Conservation (phyloP, 1,284 basidiomycete species). For the Mycosarcoma mackinlayi region DNA sequence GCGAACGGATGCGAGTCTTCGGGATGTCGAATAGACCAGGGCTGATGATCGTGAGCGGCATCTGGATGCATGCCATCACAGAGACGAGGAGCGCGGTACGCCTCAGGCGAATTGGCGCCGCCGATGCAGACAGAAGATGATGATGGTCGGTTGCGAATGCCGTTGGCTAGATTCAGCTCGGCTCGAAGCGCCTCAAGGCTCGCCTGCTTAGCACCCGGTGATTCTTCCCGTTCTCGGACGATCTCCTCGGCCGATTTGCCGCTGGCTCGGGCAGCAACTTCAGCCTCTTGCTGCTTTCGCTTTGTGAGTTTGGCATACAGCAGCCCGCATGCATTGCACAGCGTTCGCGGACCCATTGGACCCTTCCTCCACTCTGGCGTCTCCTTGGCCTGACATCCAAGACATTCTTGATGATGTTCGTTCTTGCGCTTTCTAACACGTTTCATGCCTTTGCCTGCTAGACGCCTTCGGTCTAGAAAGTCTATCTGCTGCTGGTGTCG, state of each 20-base stretch:
- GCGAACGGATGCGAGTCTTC: slow-evolving; percentile 10
- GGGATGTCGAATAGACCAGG: slow-evolving; percentile 7
- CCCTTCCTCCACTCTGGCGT: slow-evolving; percentile 67
- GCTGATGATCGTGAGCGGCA: background rate
- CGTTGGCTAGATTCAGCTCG: slow-evolving; percentile 45
- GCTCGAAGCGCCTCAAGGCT: slow-evolving; percentile 46
- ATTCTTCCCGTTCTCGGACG: slow-evolving; percentile 40
- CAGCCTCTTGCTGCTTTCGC: slow-evolving; percentile 46
- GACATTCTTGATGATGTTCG: slow-evolving; percentile 51
- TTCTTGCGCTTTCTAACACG: slow-evolving; percentile 50
- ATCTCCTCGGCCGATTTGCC: slow-evolving; percentile 40
- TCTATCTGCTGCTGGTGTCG: slow-evolving; percentile 42
- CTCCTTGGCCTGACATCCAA: slow-evolving; percentile 51
- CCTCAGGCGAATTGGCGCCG: background rate
- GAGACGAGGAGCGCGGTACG: background rate
- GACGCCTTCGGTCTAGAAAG: slow-evolving; percentile 27
- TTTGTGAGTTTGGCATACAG: slow-evolving; percentile 62
- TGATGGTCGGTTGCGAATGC: slow-evolving; percentile 30
- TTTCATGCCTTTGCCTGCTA: slow-evolving; percentile 50
- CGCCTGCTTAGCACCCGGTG: slow-evolving; percentile 46
- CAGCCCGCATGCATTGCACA: slow-evolving; percentile 65
- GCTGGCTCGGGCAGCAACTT: slow-evolving; percentile 38
- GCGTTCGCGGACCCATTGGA: slow-evolving; percentile 62
- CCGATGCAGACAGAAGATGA: slow-evolving; percentile 4
- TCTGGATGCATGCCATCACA: background rate